Conservation (phyloP, 192 early-diverging fungal genomes). For the Backusella luteola region DNA sequence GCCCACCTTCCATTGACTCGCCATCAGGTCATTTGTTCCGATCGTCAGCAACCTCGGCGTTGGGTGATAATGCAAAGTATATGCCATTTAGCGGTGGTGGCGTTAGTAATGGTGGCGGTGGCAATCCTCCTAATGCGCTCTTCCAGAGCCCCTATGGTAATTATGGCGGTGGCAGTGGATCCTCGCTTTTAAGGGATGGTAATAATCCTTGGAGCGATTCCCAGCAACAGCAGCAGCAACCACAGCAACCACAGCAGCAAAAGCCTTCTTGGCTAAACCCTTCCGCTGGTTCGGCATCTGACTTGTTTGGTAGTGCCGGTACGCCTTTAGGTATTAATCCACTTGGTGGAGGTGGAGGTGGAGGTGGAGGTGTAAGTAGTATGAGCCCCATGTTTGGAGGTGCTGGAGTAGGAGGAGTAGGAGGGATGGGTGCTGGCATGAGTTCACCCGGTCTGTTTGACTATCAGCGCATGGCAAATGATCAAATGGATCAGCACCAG, state of each 20-base stretch:
- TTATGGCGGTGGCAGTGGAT: slow-evolving; percentile 1
- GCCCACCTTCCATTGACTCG: neutral
- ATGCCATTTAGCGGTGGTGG: slow-evolving; percentile 9
- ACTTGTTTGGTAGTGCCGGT: neutral
- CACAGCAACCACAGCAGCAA: slow-evolving; percentile 1
- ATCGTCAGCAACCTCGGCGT: neutral
- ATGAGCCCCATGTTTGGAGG: neutral
- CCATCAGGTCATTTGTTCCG: neutral
- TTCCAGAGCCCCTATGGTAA: slow-evolving; percentile 20
- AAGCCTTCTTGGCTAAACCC: neutral
- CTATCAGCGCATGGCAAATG: slow-evolving; percentile 17
- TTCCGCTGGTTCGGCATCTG: neutral
- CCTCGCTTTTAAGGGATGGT: neutral
- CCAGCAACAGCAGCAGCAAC: neutral
- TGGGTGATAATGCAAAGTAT: neutral
- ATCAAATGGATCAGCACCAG: slow-evolving; percentile 40
- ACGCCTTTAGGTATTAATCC: neutral
- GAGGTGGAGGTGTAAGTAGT: neutral
- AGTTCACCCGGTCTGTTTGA: slow-evolving; percentile 22
- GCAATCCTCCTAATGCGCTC: neutral
- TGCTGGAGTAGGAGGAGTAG: slow-evolving; percentile 1
- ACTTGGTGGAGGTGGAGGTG: neutral
- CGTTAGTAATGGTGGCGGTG: neutral
- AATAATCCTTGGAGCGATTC: slow-evolving; percentile 1
- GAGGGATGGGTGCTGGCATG: neutral